Percentiles rank a stretch among this genome's conserved stretches.
Conservation (phyloP, 441 rosid species). For the Corymbia citriodora region DNA sequence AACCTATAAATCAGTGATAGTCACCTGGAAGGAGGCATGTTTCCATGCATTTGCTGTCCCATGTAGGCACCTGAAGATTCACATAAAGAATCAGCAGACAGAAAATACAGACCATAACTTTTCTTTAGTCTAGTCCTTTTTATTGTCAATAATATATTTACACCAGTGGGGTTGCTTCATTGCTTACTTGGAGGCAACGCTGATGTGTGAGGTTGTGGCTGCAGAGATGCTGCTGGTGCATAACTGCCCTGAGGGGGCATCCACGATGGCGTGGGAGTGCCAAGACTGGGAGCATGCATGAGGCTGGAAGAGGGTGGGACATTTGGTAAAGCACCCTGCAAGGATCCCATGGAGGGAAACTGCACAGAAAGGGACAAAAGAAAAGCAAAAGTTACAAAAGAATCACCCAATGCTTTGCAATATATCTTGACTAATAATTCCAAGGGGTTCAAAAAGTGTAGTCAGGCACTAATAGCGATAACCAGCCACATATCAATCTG, state of each 20-base stretch:
- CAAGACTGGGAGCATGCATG: conserved; percentile 35
- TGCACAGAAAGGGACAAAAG: conserved; percentile 19
- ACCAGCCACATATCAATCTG: neutral
- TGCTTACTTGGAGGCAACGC: conserved; percentile 38
- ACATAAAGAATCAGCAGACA: conserved; percentile 15
- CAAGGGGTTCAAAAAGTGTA: neutral
- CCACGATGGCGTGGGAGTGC: conserved; percentile 40
- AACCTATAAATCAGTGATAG: neutral
- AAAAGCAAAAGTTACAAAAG: neutral
- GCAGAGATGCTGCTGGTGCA: conserved; percentile 42
- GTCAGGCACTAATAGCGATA: neutral
- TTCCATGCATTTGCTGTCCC: conserved; percentile 28
- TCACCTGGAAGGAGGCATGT: conserved; percentile 38
- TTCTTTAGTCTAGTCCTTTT: neutral
- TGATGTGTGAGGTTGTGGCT: conserved; percentile 14
- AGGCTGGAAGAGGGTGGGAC: conserved; percentile 40
- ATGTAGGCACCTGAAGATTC: conserved; percentile 39
- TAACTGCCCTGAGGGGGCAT: conserved; percentile 46
- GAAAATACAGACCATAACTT: neutral
- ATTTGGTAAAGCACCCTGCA: conserved; percentile 62
- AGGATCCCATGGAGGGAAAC: conserved; percentile 76
- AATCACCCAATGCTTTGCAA: neutral
- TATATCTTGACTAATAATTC: neutral
- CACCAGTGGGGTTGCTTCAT: neutral
- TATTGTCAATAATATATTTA: neutral